Conservation (phyloP, 192 early-diverging fungal genomes). For the Backusella australiensis region DNA sequence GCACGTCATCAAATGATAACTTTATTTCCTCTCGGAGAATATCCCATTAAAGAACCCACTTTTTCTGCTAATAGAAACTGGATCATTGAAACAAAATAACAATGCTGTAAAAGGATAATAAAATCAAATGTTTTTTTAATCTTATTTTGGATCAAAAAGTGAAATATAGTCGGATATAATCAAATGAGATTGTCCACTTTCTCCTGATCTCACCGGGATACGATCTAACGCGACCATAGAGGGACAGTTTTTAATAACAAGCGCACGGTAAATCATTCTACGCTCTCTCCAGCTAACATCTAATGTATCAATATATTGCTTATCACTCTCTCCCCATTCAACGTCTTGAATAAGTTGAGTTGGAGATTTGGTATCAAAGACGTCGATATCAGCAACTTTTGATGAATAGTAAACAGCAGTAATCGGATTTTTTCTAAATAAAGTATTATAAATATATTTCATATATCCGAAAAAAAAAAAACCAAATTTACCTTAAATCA, state of each 20-base stretch:
- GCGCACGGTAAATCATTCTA: slow-evolving; percentile 11
- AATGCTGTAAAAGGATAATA: background rate
- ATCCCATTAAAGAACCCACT: background rate
- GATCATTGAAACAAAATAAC: background rate
- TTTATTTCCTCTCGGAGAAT: background rate
- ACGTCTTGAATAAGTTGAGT: background rate
- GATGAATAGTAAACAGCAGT: background rate
- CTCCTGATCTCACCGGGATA: background rate
- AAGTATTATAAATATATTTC: no score
- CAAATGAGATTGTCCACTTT: background rate
- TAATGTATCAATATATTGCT: background rate
- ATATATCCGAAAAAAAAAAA: no score
- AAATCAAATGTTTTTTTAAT: background rate
- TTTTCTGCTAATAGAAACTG: background rate
- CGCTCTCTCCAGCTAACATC: slow-evolving; percentile 3
- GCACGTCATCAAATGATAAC: no score
- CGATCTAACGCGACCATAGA: background rate
- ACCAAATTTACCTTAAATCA: background rate
- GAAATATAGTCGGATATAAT: background rate
- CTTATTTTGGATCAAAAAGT: background rate
- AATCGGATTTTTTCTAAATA: no score
- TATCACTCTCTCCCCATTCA: slow-evolving; percentile 1
- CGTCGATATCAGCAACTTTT: background rate
- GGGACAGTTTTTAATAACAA: background rate
- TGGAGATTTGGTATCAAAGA: background rate